phyloP scores from a whole-genome alignment of 495 filamentous ascomycete genomes.

The Penicillium alfredii region DNA sequence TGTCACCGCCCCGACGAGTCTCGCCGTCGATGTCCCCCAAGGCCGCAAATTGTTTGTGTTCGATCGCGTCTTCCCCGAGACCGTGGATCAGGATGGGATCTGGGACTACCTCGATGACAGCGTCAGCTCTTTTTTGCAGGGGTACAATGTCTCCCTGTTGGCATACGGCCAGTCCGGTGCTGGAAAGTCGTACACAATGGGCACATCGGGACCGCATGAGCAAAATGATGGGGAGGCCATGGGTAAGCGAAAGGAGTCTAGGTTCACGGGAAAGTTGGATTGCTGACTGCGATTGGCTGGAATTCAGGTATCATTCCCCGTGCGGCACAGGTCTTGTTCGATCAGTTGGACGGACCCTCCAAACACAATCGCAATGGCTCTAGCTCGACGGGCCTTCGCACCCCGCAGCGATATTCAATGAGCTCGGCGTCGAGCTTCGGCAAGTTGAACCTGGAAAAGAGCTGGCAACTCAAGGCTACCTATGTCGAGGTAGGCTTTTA shows the following conservation, averaged over 20 bases:
- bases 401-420: conserved; percentile 76
- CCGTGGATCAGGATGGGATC: conserved; percentile 78
- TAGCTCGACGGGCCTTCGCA: conserved; percentile 70
- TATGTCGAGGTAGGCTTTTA: conserved; percentile 72
- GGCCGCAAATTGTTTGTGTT: conserved; percentile 94
- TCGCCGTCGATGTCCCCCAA: conserved; percentile 84
- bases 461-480: conserved; percentile 89
- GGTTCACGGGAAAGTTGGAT: no score
- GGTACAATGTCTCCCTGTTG: conserved; percentile 97
- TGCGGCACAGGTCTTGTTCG: conserved; percentile 81
- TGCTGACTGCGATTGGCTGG: no score
- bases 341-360: conserved; percentile 61
- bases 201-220: conserved; percentile 82
- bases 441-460: conserved; percentile 57
- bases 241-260: conserved; percentile 50
- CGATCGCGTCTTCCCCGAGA: conserved; percentile 86
- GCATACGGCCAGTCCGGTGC: conserved; percentile 99
- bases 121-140: conserved; percentile 83
- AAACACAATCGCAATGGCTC: conserved; percentile 45
- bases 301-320: conserved; percentile 84
- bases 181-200: conserved; percentile 99
- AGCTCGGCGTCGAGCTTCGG: conserved; percentile 48
- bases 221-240: conserved; percentile 67
- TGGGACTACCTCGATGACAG: conserved; percentile 95
- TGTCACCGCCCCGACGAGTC: conserved; percentile 72